Evolutionary conservation across 2,329 filamentous ascomycete genomes (phyloP).

Genomic region (Colletotrichum sp.): DNA sequence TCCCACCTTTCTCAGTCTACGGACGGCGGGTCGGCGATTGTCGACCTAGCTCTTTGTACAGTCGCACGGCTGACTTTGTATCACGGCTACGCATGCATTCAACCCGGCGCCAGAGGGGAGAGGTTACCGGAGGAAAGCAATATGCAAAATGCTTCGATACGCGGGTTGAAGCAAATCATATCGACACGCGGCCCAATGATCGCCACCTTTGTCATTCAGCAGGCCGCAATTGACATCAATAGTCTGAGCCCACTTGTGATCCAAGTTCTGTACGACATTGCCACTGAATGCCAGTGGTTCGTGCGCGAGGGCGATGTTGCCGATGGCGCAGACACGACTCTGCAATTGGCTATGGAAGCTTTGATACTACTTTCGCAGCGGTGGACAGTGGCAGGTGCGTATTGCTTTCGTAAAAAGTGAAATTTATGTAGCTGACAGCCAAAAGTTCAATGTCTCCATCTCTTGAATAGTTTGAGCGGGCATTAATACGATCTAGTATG

Average conservation of each 20-base stretch:
- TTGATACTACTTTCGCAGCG: neutral
- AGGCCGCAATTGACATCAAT: neutral
- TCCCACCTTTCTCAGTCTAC: neutral
- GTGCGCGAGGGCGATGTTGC: slow-evolving; percentile 22
- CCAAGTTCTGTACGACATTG: slow-evolving; percentile 16
- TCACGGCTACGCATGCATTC: slow-evolving; percentile 24
- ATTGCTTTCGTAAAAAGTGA: neutral
- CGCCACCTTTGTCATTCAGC: neutral
- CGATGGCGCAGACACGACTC: neutral
- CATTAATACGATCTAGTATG: neutral
- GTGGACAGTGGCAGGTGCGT: neutral
- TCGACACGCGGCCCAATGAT: neutral
- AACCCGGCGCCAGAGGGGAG: neutral
- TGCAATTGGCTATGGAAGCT: neutral
- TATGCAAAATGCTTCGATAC: slow-evolving; percentile 16
- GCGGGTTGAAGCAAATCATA: slow-evolving; percentile 8
- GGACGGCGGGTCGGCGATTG: neutral
- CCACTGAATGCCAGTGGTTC: slow-evolving; percentile 25
- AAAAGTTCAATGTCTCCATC: neutral
- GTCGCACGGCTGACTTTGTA: slow-evolving; percentile 22
- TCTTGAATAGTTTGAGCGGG: neutral
- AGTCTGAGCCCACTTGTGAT: neutral
- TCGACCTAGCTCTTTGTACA: slow-evolving; percentile 12
- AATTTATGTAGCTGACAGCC: neutral
- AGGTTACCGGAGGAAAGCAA: slow-evolving; percentile 20